These are phyloP conservation scores for Parietichytrium sp. DNA, from an alignment of 108 stramenopile species.

Conservation along the genomic window DNA sequence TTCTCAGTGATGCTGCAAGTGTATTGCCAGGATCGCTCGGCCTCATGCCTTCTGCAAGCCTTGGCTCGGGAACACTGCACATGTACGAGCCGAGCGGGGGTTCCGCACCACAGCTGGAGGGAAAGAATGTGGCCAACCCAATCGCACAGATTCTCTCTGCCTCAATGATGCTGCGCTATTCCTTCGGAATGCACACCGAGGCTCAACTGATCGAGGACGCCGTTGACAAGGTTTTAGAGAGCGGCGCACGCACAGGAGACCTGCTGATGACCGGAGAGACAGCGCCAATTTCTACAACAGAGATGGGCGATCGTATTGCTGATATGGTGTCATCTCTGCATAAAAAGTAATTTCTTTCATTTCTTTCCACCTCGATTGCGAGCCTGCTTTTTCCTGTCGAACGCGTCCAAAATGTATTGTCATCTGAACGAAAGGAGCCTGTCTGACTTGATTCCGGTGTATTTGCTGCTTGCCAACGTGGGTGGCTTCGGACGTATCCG, in stretches of 20 bases:
- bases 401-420: no score
- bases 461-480: no score
- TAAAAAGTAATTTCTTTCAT: no score
- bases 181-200: constrained; percentile 82
- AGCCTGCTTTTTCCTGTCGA: no score
- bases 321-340: no score
- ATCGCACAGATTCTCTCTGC: constrained; percentile 95
- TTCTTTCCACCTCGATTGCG: no score
- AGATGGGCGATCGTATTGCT: constrained; percentile 11
- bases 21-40: constrained; percentile 96
- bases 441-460: no score
- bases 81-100: constrained; percentile 99
- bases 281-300: neutral
- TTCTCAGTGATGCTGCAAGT: constrained; percentile 91
- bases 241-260: constrained; percentile 83
- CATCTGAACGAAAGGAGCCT: no score
- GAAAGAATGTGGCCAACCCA: constrained; percentile 92
- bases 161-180: constrained; percentile 95
- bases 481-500: no score
- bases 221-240: constrained; percentile 84
- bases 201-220: constrained; percentile 79
- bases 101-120: constrained; percentile 96
- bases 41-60: constrained; percentile 92
- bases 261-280: constrained; percentile 47
- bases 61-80: constrained; percentile 84